These are phyloP conservation scores for Beauveria caledonica DNA, from an alignment of 2,329 filamentous ascomycete species.

Conservation along the genomic window DNA sequence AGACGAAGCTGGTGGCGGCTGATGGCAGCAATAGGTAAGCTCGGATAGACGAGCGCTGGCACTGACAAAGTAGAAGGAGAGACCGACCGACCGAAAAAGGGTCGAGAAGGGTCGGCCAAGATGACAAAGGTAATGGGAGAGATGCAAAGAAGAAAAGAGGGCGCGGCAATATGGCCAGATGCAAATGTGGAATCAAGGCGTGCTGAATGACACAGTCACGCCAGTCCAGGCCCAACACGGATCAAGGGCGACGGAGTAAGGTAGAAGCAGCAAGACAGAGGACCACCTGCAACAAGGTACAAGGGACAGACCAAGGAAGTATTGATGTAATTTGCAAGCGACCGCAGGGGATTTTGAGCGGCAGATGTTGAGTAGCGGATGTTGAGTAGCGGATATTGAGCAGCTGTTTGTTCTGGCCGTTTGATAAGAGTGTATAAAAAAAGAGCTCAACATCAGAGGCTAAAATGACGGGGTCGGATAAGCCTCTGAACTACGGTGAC, in stretches of 20 bases:
- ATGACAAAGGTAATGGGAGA: neutral
- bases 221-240: constrained; percentile 6
- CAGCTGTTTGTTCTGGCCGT: neutral
- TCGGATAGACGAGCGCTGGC: neutral
- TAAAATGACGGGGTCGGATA: neutral
- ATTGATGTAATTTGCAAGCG: neutral
- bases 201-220: constrained; percentile 9
- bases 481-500: neutral
- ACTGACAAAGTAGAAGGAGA: neutral
- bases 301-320: neutral
- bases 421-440: neutral
- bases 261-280: neutral
- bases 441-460: neutral
- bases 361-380: no score
- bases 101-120: neutral
- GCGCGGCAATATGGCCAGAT: neutral
- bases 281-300: constrained; percentile 2
- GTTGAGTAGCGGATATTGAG: no score
- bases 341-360: no score
- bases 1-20: neutral
- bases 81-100: neutral
- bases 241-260: neutral
- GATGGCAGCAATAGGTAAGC: neutral
- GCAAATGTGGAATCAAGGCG: constrained; percentile 4
- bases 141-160: neutral